These are phyloP conservation scores for Saccharomyces jurei DNA, from an alignment of 805 yeast genomes.

Conservation along the genomic window DNA sequence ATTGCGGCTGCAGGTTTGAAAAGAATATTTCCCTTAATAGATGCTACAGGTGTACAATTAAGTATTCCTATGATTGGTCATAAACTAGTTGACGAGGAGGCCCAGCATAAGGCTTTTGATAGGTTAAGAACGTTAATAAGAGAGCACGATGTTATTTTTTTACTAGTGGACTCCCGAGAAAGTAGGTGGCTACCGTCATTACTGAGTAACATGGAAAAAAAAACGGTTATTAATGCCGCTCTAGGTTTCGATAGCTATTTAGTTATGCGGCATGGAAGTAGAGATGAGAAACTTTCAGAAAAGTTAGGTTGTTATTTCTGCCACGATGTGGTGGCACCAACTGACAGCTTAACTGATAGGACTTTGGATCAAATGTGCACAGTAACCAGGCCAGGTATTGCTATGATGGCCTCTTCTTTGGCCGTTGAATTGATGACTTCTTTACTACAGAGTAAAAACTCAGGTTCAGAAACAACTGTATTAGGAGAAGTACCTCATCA, in stretches of 20 bases:
- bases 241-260: constrained; percentile 89
- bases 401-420: constrained; percentile 74
- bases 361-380: constrained; percentile 98
- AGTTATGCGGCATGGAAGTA: constrained; percentile 86
- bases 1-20: constrained; percentile 68
- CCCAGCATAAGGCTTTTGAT: constrained; percentile 45
- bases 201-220: constrained; percentile 55
- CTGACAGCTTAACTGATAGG: constrained; percentile 76
- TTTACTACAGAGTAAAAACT: constrained; percentile 47
- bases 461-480: constrained; percentile 29
- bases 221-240: constrained; percentile 84
- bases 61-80: constrained; percentile 98
- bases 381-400: constrained; percentile 94
- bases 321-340: constrained; percentile 91
- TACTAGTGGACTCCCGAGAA: constrained; percentile 91
- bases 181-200: constrained; percentile 97
- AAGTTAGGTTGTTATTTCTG: constrained; percentile 91
- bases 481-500: constrained; percentile 84
- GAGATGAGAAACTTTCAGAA: constrained; percentile 17
- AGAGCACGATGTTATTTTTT: constrained; percentile 66
- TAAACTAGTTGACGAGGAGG: constrained; percentile 51
- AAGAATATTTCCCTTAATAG: constrained; percentile 71
- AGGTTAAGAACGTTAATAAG: constrained; percentile 45
- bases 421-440: constrained; percentile 81
- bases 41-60: constrained; percentile 50